Conservation (phyloP, 441 rosid species). For the Aleurites moluccanus region DNA sequence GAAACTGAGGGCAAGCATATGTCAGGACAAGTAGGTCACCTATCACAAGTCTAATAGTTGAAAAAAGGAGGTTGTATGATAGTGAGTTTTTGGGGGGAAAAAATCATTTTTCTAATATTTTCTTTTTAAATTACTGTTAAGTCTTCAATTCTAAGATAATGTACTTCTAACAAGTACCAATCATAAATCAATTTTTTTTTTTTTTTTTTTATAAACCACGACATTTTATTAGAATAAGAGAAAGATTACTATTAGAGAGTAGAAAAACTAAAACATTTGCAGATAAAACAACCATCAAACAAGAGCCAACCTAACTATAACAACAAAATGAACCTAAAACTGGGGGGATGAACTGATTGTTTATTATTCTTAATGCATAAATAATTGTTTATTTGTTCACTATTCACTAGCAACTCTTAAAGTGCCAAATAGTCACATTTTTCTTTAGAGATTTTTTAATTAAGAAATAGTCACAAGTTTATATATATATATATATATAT, state of each 20-base stretch:
- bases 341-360: no score
- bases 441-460: not conserved
- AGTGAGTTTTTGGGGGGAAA: not conserved
- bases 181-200: not conserved
- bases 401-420: not conserved
- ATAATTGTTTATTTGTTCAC: not conserved
- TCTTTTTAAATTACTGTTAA: not conserved
- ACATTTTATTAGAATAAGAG: no score
- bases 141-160: conserved; percentile 14
- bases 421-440: not conserved
- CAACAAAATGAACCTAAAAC: no score
- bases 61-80: not conserved
- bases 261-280: no score
- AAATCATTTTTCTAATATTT: not conserved
- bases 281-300: no score
- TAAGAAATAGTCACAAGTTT: not conserved
- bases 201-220: no score
- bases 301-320: no score
- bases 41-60: not conserved
- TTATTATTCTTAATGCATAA: not conserved
- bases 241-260: no score
- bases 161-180: not conserved
- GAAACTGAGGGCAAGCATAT: not conserved
- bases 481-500: no score
- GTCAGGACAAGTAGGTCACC: conserved; percentile 10